Evolutionary conservation across 768 basidiomycete genomes (phyloP).

Genomic region (Boletus tomentosulus): DNA sequence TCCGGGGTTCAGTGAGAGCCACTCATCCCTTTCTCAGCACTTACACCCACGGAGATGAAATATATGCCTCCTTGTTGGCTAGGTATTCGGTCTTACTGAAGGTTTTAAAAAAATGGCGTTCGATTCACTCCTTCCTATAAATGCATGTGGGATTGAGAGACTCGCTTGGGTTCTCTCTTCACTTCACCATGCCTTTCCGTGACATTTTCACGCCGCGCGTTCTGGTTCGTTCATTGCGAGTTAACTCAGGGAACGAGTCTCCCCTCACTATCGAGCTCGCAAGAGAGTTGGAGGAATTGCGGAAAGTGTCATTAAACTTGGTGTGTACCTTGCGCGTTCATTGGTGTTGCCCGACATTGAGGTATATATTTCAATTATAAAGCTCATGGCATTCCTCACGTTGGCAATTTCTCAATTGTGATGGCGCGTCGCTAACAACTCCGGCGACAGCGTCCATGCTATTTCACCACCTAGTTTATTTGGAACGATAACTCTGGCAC

Average conservation of each 20-base stretch:
- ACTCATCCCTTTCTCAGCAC: too few species aligned
- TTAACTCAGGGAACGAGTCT: background rate
- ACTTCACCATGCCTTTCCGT: conserved; percentile 8
- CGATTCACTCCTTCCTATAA: conserved; percentile 5
- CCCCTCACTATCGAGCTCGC: conserved; percentile 11
- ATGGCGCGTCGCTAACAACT: background rate
- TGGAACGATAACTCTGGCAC: conserved; percentile 19
- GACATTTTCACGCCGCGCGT: background rate
- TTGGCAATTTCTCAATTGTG: conserved; percentile 6
- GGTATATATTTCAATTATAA: background rate
- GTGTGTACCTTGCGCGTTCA: conserved; percentile 3
- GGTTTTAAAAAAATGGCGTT: background rate
- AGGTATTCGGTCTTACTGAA: background rate
- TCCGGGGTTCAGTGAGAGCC: too few species aligned
- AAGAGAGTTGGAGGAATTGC: conserved; percentile 19
- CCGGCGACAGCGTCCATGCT: conserved; percentile 17
- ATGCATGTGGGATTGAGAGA: background rate
- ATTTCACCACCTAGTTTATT: conserved; percentile 18
- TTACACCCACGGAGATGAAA: too few species aligned
- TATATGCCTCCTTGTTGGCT: too few species aligned
- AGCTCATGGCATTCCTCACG: conserved; percentile 29
- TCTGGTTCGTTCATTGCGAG: background rate
- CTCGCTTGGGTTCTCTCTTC: background rate
- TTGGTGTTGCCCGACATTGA: background rate
- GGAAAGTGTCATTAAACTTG: conserved; percentile 21